These are phyloP conservation scores for Colletotrichum shisoi DNA, from an alignment of 2,329 filamentous ascomycete species.

Conservation along the genomic window DNA sequence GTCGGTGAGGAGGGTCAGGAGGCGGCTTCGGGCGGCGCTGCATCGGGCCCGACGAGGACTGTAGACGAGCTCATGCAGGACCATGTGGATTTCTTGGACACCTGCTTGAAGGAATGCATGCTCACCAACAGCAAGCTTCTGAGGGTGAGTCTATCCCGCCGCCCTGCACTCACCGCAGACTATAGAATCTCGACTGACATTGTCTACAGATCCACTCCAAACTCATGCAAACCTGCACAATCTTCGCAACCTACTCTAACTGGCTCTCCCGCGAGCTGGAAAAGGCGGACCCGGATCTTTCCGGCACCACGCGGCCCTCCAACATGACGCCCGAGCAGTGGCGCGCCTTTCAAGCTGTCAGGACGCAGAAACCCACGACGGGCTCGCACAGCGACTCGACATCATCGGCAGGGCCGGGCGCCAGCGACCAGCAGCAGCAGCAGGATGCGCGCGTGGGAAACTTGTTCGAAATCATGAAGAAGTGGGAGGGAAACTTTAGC, in stretches of 20 bases:
- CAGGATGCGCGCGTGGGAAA: conserved; percentile 69
- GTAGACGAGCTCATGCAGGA: conserved; percentile 99
- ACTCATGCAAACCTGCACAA: conserved; percentile 92
- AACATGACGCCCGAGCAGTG: conserved; percentile 70
- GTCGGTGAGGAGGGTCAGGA: conserved; percentile 58
- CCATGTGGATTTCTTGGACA: conserved; percentile 97
- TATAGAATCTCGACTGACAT: conserved; percentile 38
- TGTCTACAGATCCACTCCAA: conserved; percentile 86
- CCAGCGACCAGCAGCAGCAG: conserved; percentile 43
- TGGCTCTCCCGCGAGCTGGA: conserved; percentile 86
- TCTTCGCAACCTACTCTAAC: conserved; percentile 90
- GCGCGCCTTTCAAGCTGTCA: conserved; percentile 63
- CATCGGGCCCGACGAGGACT: conserved; percentile 65
- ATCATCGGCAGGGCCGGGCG: conserved; percentile 49
- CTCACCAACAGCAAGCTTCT: conserved; percentile 94
- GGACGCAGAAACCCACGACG: conserved; percentile 51
- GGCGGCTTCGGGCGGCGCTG: conserved; percentile 41
- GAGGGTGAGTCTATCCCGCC: conserved; percentile 65
- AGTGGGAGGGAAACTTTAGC: conserved; percentile 93
- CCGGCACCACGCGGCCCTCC: conserved; percentile 62
- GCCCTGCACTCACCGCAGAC: background rate
- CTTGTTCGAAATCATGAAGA: conserved; percentile 84
- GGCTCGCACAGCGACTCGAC: conserved; percentile 47
- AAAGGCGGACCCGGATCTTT: conserved; percentile 81
- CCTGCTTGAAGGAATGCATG: conserved; percentile 98